Base-by-base conservation (phyloP, 192 early-diverging fungal species). In the Rhizoclosmatium globosum region DNA sequence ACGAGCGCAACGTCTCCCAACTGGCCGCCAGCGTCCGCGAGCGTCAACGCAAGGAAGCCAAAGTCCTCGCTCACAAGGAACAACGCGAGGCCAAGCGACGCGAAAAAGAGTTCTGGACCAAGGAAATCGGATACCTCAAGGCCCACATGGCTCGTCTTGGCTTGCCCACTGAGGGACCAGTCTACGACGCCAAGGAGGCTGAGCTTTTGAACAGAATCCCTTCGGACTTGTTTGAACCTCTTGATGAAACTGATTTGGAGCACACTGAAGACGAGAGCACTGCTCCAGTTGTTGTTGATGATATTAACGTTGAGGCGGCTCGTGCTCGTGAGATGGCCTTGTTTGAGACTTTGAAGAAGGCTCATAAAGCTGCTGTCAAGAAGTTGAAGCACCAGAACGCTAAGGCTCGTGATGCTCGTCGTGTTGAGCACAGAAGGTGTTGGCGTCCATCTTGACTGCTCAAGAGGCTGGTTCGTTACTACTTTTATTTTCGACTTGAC, bases 71-170 rank as follows among this genome's bases (percentile, higher is more conserved):
- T 4, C 64, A 43, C 64, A 62, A 73, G 71, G 69, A 79, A 41
- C 4, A 4, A 19, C 65, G 61, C 6, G 78, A 79, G 47, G 78
- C 78, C 38, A 45, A 60, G 15, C n/a, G 58, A n/a, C 68, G 78
- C 58, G 65, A 79, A 57, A 60, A 66, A n/a, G 60, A 60, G 44
- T 79, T 79, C 42, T 79, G 78, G 78, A 23, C 31, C 58, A 50
- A 66, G 19, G 78, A 79, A 61, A 60, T 72, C 13, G 45, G 17
- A 2, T 7, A 48, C 31, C 78, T 79, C 39, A 60, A 65, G 21
- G 62, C 59, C 9, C 61, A 79, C 31, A 38, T 73, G 59, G 46
- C n/a, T 13, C 47, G 58, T 21, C n/a, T 48, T 3, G 71, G 53
- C 4, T 47, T 47, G n/a, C 21, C 66, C 13, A 65, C 68, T 19